Percentiles rank a stretch among this genome's conserved stretches.
phyloP scores from a whole-genome alignment of 345 rosid genomes.

The Theobroma cacao region DNA sequence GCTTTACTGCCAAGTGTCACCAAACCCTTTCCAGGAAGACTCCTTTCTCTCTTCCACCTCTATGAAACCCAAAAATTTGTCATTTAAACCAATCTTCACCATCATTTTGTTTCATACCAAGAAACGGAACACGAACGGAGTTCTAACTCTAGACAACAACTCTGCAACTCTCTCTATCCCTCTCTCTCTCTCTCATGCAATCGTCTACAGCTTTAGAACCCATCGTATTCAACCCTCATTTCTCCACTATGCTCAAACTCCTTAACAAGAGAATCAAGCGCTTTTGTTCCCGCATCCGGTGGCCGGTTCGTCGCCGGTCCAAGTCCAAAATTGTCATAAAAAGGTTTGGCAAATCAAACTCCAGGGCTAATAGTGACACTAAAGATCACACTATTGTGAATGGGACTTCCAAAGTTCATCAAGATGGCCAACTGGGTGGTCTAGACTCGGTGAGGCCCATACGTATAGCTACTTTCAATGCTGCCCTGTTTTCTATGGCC shows the following conservation, averaged over 20 bases:
- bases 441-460: conserved; percentile 41
- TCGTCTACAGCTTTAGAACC: conserved; percentile 5
- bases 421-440: conserved; percentile 28
- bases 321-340: conserved; percentile 46
- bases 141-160: conserved; percentile 7
- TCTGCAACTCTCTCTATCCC: conserved; percentile 14
- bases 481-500: conserved; percentile 92
- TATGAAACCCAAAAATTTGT: not conserved
- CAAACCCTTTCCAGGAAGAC: conserved; percentile 33
- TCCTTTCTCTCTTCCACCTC: conserved; percentile 9
- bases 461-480: conserved; percentile 83
- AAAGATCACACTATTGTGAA: conserved; percentile 6
- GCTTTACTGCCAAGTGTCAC: conserved; percentile 43
- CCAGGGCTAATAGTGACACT: conserved; percentile 19
- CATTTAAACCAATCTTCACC: not conserved
- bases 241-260: conserved; percentile 50
- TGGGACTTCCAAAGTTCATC: conserved; percentile 46
- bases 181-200: conserved; percentile 20
- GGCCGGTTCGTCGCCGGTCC: conserved; percentile 56
- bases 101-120: not conserved
- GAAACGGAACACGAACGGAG: not conserved
- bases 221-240: conserved; percentile 12
- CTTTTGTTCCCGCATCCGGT: conserved; percentile 60
- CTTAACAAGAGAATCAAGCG: conserved; percentile 44
- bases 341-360: conserved; percentile 33